These are phyloP conservation scores for Apiospora hydei DNA, from an alignment of 2,329 filamentous ascomycete genomes.

Conservation along the genomic window DNA sequence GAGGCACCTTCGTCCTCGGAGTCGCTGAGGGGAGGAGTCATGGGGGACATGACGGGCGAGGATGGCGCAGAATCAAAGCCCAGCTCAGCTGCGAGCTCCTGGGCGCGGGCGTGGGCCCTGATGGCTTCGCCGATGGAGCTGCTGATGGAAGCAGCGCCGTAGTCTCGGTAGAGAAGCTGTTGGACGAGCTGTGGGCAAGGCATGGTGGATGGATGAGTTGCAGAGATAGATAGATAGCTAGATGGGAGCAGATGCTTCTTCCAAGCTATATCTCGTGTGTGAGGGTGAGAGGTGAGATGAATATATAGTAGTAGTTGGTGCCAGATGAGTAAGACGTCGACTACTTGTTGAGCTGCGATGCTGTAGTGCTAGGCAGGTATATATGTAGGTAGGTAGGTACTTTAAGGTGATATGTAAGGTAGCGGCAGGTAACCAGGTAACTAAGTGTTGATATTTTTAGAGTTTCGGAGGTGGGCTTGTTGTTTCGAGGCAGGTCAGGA, in stretches of 20 bases:
- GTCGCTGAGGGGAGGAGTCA: not conserved
- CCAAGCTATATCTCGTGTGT: not conserved
- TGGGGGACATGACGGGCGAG: slow-evolving; percentile 8
- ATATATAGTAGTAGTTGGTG: not conserved
- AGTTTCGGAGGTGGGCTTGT: slow-evolving; percentile 12
- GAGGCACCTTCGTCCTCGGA: not conserved
- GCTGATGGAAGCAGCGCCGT: slow-evolving; percentile 12
- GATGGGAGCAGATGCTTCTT: not conserved
- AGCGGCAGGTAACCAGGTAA: not conserved
- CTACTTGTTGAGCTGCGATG: not conserved
- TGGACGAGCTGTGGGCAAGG: slow-evolving; percentile 14
- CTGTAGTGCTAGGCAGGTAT: not conserved
- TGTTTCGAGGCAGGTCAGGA: slow-evolving; percentile 11
- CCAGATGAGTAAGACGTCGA: not conserved
- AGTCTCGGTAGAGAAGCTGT: slow-evolving; percentile 17
- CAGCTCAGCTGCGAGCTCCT: slow-evolving; percentile 7
- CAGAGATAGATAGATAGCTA: not conserved
- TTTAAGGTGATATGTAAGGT: not conserved
- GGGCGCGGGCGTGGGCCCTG: slow-evolving; percentile 4
- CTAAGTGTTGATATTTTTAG: not conserved
- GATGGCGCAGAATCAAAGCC: not conserved
- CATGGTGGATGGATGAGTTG: slow-evolving; percentile 3
- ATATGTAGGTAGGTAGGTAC: not conserved
- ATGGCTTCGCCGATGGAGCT: not conserved
- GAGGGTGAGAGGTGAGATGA: not conserved